These are phyloP conservation scores for Wickerhamomyces pijperi DNA, from an alignment of 805 yeast species.

Conservation along the genomic window DNA sequence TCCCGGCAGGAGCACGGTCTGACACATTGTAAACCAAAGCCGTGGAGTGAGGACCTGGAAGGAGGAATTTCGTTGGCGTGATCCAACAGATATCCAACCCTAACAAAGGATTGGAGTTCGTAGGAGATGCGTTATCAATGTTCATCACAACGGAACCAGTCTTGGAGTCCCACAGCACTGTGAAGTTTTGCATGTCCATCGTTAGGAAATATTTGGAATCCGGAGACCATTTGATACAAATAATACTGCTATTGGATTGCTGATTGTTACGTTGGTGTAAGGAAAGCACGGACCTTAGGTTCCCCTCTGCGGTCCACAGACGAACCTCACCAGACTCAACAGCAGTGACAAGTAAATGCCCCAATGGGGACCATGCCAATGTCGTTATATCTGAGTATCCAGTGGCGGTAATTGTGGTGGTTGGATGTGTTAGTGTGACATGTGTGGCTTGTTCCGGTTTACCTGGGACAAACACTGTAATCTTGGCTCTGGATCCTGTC, in stretches of 20 bases:
- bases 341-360: constrained; percentile 51
- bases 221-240: constrained; percentile 50
- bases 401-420: constrained; percentile 10
- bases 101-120: constrained; percentile 9
- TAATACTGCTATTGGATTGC: constrained; percentile 19
- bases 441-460: constrained; percentile 8
- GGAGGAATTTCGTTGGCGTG: constrained; percentile 52
- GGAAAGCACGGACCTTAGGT: constrained; percentile 42
- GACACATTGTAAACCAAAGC: constrained; percentile 45
- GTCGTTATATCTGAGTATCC: constrained; percentile 19
- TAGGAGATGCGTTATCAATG: constrained; percentile 30
- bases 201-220: constrained; percentile 45
- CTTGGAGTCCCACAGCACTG: constrained; percentile 56
- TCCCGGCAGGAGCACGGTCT: constrained; percentile 36
- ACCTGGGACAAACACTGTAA: constrained; percentile 25
- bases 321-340: constrained; percentile 63
- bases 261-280: constrained; percentile 36
- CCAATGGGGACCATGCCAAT: constrained; percentile 57
- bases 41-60: constrained; percentile 48
- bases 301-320: constrained; percentile 70
- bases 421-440: constrained; percentile 21
- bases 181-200: constrained; percentile 42
- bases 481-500: constrained; percentile 33
- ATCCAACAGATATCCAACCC: constrained; percentile 69
- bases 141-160: constrained; percentile 39